Base-by-base conservation (phyloP, 2,329 filamentous ascomycete genomes). In the Zasmidium cellare region DNA sequence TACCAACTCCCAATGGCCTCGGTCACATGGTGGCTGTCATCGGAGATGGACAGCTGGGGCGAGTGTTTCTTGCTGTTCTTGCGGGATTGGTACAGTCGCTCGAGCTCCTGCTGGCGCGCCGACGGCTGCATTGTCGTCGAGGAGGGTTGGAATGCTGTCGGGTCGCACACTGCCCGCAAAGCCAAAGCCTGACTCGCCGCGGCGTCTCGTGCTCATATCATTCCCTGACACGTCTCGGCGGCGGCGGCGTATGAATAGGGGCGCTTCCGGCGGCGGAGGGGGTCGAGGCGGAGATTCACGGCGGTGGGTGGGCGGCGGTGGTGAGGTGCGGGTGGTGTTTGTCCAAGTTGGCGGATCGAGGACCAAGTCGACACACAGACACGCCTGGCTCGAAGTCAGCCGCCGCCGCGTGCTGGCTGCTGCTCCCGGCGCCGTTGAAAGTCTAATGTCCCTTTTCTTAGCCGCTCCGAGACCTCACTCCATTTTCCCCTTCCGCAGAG, bases 1-100 rank as follows among this genome's bases (percentile, higher is more conserved):
- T 97, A 96, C 76, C 96, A 84, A 68, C 92, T 92, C 53, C 91
- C 91, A 75, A 96, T 96, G 59, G 91, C 89, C 75, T 96, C 92
- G 56, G 92, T 96, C 72, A 96, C 91, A 84, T 96, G 92, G 77
- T 96, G 91, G 77, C 84, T 91, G 60, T 92, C 89, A 76, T 96
- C 92, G 74, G 90, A 94, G 74, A 96, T 87, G 67, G 84, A 87
- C 61, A 87, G 78, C 66, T 86, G 82, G 61, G 84, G 79, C 65
- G 77, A 77, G 76, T 87, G 85, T 62, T 81, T 44, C 50, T 45
- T 52, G 57, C 49, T 60, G 58, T 60, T 61, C 53, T 60, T 63
- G 56, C 62, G 61, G 24, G 59, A 51, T 51, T 67, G 65, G 53
- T 67, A 71, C 41, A 67, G 60, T 45, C 75, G 73, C 65, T 80